phyloP scores from a whole-genome alignment of 495 filamentous ascomycete genomes.

The Podospora anserina region DNA sequence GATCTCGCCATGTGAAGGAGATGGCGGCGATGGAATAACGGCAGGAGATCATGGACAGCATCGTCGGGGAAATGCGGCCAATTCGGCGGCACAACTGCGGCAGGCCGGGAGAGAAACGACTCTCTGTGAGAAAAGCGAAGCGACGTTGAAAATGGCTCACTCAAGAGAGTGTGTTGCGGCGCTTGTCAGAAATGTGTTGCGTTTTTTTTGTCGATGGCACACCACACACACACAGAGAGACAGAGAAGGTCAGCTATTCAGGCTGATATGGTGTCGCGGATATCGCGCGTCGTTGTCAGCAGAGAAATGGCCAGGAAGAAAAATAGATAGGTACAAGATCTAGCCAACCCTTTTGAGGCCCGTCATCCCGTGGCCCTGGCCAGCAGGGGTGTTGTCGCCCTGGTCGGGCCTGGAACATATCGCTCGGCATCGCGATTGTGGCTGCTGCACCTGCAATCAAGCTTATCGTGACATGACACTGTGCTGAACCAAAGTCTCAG shows the following conservation, averaged over 20 bases:
- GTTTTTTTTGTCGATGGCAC: background rate
- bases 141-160: background rate
- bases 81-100: slow-evolving; percentile 29
- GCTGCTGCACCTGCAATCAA: background rate
- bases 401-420: background rate
- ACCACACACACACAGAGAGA: background rate
- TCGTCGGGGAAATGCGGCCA: slow-evolving; percentile 32
- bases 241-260: background rate
- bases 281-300: background rate
- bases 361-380: slow-evolving; percentile 14
- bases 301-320: background rate
- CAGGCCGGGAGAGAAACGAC: slow-evolving; percentile 10
- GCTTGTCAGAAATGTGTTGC: slow-evolving; percentile 1
- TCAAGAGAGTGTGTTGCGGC: background rate
- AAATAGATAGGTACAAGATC: background rate
- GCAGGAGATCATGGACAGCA: slow-evolving; percentile 11
- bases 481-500: background rate
- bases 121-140: slow-evolving; percentile 6
- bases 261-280: background rate
- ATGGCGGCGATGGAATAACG: slow-evolving; percentile 8
- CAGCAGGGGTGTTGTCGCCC: background rate
- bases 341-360: slow-evolving; percentile 14
- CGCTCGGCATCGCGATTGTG: background rate
- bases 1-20: slow-evolving; percentile 28
- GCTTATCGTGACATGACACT: background rate